phyloP scores from a whole-genome alignment of 169 alveolate species.

The Amoebophrya sp. region DNA sequence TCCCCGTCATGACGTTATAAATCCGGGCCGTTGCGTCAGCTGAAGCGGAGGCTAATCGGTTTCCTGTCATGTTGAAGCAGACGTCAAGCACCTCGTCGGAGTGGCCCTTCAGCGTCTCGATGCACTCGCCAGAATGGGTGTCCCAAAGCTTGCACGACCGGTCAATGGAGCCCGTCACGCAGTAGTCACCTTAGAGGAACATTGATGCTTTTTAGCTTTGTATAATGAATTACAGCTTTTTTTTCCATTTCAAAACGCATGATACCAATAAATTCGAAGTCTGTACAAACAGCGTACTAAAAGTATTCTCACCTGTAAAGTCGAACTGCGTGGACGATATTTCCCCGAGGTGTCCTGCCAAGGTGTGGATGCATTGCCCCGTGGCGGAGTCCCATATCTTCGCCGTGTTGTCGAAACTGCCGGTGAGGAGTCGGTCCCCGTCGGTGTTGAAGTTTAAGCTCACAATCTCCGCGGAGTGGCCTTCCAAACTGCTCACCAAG shows the following conservation, averaged over 20 bases:
- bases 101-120: constrained; percentile 73
- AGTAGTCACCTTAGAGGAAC: neutral
- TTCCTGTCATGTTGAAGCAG: constrained; percentile 66
- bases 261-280: too few species aligned
- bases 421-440: constrained; percentile 70
- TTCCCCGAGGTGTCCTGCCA: constrained; percentile 73
- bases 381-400: constrained; percentile 76
- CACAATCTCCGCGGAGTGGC: constrained; percentile 74
- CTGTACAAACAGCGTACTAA: too few species aligned
- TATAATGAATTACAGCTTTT: too few species aligned
- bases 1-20: constrained; percentile 68
- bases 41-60: constrained; percentile 67
- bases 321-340: constrained; percentile 76
- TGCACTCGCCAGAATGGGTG: constrained; percentile 54
- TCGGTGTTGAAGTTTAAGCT: constrained; percentile 66
- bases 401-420: constrained; percentile 74
- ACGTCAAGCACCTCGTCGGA: constrained; percentile 69
- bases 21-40: constrained; percentile 73
- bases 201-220: too few species aligned
- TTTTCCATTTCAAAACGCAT: too few species aligned
- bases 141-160: constrained; percentile 57
- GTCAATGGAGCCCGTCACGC: constrained; percentile 36
- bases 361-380: constrained; percentile 67
- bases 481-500: constrained; percentile 59
- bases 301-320: constrained; percentile 61